Evolutionary conservation across 148 eudicot genomes (phyloP).

Genomic region (Rhododendron ferrugineum): DNA sequence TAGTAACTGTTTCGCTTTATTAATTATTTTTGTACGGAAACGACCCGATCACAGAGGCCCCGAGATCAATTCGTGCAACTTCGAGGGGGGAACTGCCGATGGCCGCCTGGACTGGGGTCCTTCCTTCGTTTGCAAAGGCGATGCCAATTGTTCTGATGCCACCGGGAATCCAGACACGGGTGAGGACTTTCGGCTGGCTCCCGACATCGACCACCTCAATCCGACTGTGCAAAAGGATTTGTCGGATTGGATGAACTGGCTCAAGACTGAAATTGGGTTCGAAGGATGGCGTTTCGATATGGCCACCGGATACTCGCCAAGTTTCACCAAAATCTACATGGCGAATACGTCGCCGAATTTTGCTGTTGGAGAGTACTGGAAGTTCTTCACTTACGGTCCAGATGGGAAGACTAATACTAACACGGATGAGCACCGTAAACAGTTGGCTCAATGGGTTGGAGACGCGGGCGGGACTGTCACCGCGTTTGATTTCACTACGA

Average conservation of each 20-base stretch:
- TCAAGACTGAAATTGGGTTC: neutral
- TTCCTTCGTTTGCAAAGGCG: too few relatives aligned
- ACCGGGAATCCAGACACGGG: neutral
- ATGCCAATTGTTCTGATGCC: too few relatives aligned
- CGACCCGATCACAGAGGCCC: too few relatives aligned
- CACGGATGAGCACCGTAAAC: conserved; percentile 42
- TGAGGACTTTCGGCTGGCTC: neutral
- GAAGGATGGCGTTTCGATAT: conserved; percentile 59
- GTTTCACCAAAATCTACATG: conserved; percentile 41
- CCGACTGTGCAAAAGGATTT: neutral
- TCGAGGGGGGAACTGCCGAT: too few relatives aligned
- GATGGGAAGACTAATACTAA: conserved; percentile 41
- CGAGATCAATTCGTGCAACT: too few relatives aligned
- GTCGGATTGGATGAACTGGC: neutral
- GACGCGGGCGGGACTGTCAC: conserved; percentile 40
- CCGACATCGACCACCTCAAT: neutral
- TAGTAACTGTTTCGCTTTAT: too few relatives aligned
- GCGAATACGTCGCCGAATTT: conserved; percentile 44
- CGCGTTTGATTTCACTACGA: conserved; percentile 64
- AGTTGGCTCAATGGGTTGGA: conserved; percentile 43
- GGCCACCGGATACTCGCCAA: conserved; percentile 48
- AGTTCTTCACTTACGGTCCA: conserved; percentile 21
- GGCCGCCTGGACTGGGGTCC: too few relatives aligned
- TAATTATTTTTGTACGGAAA: too few relatives aligned
- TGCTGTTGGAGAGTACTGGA: conserved; percentile 64